Conservation (phyloP, 2,329 filamentous ascomycete genomes). For the Bisporella sp. region DNA sequence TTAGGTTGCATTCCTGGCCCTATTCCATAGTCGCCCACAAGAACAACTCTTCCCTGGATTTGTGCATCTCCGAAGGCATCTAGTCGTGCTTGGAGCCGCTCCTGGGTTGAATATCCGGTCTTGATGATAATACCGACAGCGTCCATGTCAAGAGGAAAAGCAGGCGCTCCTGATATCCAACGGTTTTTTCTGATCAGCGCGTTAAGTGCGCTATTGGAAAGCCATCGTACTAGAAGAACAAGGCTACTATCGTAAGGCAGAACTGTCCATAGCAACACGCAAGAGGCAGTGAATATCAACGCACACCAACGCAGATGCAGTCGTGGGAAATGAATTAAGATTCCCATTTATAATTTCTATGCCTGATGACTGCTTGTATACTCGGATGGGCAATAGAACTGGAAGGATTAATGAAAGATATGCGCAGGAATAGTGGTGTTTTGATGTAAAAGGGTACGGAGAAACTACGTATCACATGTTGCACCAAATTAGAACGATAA, state of each 20-base stretch:
- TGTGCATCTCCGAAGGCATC: neutral
- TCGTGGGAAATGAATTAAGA: no score
- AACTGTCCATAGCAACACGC: neutral
- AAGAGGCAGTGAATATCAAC: no score
- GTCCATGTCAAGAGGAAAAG: neutral
- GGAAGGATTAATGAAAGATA: no score
- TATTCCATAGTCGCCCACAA: slow-evolving; percentile 7
- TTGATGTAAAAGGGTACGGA: no score
- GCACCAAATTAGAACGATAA: no score
- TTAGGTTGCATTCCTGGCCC: neutral
- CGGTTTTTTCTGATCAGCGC: neutral
- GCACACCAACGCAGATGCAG: no score
- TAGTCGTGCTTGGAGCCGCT: slow-evolving; percentile 2
- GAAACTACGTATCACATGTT: no score
- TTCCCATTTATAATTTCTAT: no score
- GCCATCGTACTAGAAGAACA: slow-evolving; percentile 3
- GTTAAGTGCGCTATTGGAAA: neutral
- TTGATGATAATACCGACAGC: slow-evolving; percentile 5
- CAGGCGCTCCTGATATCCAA: neutral
- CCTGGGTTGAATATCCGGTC: slow-evolving; percentile 6
- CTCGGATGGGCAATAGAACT: no score
- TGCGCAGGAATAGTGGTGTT: no score
- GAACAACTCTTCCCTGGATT: neutral
- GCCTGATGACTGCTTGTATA: no score
- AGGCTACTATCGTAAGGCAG: slow-evolving; percentile 4